Conservation (phyloP, 441 rosid species). For the Corymbia citriodora region DNA sequence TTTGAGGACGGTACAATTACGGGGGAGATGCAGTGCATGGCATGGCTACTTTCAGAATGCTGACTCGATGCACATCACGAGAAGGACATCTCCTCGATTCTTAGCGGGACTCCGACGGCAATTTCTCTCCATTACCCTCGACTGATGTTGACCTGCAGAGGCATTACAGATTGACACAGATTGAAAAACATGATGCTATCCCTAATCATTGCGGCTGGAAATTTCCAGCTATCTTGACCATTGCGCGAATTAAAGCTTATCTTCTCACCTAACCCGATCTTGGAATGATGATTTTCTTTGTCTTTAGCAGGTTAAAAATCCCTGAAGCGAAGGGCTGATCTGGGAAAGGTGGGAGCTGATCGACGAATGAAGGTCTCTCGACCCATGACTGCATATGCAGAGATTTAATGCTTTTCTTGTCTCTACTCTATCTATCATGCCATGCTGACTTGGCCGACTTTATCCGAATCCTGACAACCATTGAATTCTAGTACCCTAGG, state of each 20-base stretch:
- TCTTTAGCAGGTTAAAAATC: background rate
- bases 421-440: background rate
- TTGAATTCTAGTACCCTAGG: background rate
- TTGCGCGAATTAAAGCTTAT: background rate
- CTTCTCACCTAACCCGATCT: background rate
- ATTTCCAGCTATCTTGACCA: background rate
- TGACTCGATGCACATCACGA: background rate
- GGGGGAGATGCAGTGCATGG: background rate
- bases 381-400: background rate
- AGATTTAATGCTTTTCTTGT: background rate
- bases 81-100: background rate
- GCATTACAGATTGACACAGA: background rate
- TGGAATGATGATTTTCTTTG: background rate
- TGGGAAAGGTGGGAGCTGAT: background rate
- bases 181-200: background rate
- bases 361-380: background rate
- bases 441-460: background rate
- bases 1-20: background rate
- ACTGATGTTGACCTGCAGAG: background rate
- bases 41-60: background rate
- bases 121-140: background rate
- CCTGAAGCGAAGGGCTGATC: background rate
- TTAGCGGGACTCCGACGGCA: background rate
- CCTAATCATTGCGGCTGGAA: background rate
- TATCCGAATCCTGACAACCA: conserved; percentile 1